Percentiles rank a stretch among this genome's conserved stretches.
phyloP scores from a whole-genome alignment of 2,329 filamentous ascomycete genomes.

The Moelleriella libera region DNA sequence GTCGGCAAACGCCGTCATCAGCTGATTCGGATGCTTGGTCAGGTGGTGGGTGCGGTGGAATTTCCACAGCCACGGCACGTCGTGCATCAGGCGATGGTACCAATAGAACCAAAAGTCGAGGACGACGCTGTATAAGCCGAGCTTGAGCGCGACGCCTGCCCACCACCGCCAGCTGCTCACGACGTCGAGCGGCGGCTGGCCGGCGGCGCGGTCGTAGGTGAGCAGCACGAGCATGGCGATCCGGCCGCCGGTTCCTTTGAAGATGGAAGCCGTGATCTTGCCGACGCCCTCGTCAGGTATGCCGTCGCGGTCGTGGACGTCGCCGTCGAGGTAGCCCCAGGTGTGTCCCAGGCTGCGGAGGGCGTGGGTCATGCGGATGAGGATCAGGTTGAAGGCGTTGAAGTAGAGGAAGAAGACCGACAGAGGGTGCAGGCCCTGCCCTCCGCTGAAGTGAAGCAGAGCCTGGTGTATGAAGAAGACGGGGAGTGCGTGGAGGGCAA shows the following conservation, averaged over 20 bases:
- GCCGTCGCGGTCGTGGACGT: constrained; percentile 18
- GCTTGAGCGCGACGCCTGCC: constrained; percentile 21
- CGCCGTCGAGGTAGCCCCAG: constrained; percentile 27
- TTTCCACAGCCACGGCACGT: constrained; percentile 22
- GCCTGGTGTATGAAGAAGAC: constrained; percentile 22
- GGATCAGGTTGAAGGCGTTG: constrained; percentile 2
- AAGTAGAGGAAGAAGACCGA: constrained; percentile 1
- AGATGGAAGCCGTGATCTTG: constrained; percentile 17
- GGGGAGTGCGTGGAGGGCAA: constrained; percentile 20
- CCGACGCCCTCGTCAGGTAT: constrained; percentile 23
- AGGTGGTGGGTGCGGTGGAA: constrained; percentile 29
- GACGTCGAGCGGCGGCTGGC: constrained; percentile 3
- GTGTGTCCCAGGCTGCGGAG: constrained; percentile 19
- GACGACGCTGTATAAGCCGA: constrained; percentile 24
- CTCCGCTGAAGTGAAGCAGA: background rate
- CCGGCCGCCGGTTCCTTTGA: constrained; percentile 17
- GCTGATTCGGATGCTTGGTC: constrained; percentile 28
- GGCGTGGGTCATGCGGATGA: background rate
- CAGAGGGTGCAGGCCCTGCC: background rate
- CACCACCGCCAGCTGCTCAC: constrained; percentile 9
- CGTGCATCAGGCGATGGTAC: constrained; percentile 22
- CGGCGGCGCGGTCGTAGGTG: constrained; percentile 8
- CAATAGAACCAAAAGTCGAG: constrained; percentile 31
- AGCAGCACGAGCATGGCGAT: constrained; percentile 14
- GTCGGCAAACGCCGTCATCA: constrained; percentile 26